Evolutionary conservation across 768 basidiomycete species (phyloP).

Genomic region (Boletus subcaerulescens): DNA sequence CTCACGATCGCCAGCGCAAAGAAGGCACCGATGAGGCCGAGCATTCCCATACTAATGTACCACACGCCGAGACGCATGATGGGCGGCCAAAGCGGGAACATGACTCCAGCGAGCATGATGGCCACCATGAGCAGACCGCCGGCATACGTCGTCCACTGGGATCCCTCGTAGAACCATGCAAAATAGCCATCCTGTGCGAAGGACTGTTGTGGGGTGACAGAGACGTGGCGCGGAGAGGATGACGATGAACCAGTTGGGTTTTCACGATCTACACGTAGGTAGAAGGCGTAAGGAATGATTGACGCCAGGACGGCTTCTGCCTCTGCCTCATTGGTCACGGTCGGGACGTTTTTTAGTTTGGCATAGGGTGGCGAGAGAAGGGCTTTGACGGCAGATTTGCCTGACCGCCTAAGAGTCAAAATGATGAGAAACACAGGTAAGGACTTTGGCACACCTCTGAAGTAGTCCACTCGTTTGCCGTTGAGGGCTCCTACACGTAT

Average conservation of each 20-base stretch:
- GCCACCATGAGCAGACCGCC: slow-evolving; percentile 89
- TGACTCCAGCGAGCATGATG: slow-evolving; percentile 92
- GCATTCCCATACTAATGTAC: slow-evolving; percentile 87
- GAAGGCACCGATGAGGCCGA: slow-evolving; percentile 87
- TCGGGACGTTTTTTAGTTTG: slow-evolving; percentile 78
- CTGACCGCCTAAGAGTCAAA: slow-evolving; percentile 38
- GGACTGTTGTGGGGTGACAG: slow-evolving; percentile 73
- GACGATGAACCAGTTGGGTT: slow-evolving; percentile 46
- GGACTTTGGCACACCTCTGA: slow-evolving; percentile 69
- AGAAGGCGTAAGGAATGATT: slow-evolving; percentile 84
- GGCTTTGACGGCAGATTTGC: slow-evolving; percentile 90
- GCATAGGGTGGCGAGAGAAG: slow-evolving; percentile 89
- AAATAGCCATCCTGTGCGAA: slow-evolving; percentile 84
- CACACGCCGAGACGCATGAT: slow-evolving; percentile 91
- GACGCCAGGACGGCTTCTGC: slow-evolving; percentile 64
- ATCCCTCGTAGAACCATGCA: slow-evolving; percentile 96
- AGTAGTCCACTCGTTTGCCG: slow-evolving; percentile 95
- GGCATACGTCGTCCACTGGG: slow-evolving; percentile 89
- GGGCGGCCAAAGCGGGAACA: slow-evolving; percentile 99
- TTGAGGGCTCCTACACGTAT: slow-evolving; percentile 85
- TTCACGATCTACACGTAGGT: slow-evolving; percentile 86
- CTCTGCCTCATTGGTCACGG: slow-evolving; percentile 71
- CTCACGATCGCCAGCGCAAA: slow-evolving; percentile 88
- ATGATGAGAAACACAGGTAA: neutral
- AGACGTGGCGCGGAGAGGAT: slow-evolving; percentile 67